These are phyloP conservation scores for Pugionium dolabratum DNA, from an alignment of 345 rosid genomes.

Conservation along the genomic window DNA sequence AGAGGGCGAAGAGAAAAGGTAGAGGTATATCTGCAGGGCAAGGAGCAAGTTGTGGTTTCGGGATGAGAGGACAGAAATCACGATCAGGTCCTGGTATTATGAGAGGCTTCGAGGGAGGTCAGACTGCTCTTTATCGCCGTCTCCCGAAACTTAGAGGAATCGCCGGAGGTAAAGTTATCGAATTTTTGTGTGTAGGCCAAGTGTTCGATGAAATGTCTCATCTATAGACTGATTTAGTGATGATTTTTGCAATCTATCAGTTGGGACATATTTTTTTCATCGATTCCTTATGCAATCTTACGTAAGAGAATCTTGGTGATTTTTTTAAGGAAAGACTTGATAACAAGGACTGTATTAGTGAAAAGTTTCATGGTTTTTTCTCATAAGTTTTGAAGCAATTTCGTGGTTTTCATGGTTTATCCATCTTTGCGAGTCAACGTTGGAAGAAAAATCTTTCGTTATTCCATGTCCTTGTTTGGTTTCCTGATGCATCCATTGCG, in stretches of 20 bases:
- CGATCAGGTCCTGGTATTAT: conserved; percentile 87
- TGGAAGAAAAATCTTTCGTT: not conserved
- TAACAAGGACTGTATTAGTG: conserved; percentile 3
- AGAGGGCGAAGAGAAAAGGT: conserved; percentile 88
- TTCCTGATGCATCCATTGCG: conserved; percentile 10
- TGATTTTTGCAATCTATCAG: not conserved
- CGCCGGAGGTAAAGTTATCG: conserved; percentile 68
- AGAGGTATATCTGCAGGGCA: conserved; percentile 90
- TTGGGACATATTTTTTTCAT: not conserved
- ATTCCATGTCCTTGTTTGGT: conserved; percentile 1
- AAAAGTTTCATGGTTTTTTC: not conserved
- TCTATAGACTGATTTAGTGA: not conserved
- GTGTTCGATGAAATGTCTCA: conserved; percentile 40
- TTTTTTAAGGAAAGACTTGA: not conserved
- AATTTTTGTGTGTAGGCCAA: conserved; percentile 10
- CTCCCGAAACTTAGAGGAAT: conserved; percentile 89
- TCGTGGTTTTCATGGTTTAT: not conserved
- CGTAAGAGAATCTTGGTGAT: not conserved
- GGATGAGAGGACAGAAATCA: conserved; percentile 99
- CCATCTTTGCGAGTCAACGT: not conserved
- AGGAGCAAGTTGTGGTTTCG: conserved; percentile 91
- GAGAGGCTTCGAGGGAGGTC: conserved; percentile 95
- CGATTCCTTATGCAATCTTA: not conserved
- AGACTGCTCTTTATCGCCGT: conserved; percentile 90
- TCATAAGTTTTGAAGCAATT: not conserved